phyloP scores from a whole-genome alignment of 1,139 yeast genomes.

The Debaryomyces sp. region DNA sequence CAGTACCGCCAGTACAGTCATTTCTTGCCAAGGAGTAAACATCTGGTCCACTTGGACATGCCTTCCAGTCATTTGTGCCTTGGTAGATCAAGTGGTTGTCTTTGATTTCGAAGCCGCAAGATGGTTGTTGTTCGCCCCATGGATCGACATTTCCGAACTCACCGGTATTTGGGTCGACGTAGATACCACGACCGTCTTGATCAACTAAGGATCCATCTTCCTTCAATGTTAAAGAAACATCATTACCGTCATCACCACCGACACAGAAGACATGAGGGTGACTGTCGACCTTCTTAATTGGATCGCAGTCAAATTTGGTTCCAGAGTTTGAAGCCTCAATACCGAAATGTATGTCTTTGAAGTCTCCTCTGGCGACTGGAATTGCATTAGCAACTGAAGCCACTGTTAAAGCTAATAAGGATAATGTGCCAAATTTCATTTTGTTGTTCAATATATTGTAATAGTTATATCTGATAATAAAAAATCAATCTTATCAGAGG shows the following conservation, averaged over 20 bases:
- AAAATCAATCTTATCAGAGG: background rate
- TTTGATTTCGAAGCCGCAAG: slow-evolving; percentile 26
- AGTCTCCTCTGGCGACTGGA: slow-evolving; percentile 2
- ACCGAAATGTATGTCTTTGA: background rate
- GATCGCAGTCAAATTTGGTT: slow-evolving; percentile 26
- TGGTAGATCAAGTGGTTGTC: slow-evolving; percentile 25
- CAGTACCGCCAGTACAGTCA: slow-evolving; percentile 30
- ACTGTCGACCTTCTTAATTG: slow-evolving; percentile 28
- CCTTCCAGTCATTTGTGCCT: slow-evolving; percentile 25
- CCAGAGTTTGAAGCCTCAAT: slow-evolving; percentile 22
- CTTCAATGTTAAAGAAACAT: slow-evolving; percentile 24
- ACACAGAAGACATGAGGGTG: slow-evolving; percentile 36
- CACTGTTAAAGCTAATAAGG: background rate
- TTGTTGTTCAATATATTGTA: background rate
- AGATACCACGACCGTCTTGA: slow-evolving; percentile 30
- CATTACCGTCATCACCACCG: slow-evolving; percentile 32
- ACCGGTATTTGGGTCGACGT: slow-evolving; percentile 27
- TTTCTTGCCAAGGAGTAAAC: slow-evolving; percentile 28
- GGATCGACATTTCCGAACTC: slow-evolving; percentile 35
- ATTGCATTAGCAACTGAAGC: background rate
- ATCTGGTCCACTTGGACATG: slow-evolving; percentile 31
- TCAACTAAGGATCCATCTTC: slow-evolving; percentile 30
- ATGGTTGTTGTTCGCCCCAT: slow-evolving; percentile 26
- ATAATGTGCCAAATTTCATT: slow-evolving; percentile 4
- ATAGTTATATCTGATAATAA: background rate